Percentiles rank a stretch among this genome's conserved stretches.
phyloP scores from a whole-genome alignment of 2,329 filamentous ascomycete genomes.

The Stromatinia cepivora region DNA sequence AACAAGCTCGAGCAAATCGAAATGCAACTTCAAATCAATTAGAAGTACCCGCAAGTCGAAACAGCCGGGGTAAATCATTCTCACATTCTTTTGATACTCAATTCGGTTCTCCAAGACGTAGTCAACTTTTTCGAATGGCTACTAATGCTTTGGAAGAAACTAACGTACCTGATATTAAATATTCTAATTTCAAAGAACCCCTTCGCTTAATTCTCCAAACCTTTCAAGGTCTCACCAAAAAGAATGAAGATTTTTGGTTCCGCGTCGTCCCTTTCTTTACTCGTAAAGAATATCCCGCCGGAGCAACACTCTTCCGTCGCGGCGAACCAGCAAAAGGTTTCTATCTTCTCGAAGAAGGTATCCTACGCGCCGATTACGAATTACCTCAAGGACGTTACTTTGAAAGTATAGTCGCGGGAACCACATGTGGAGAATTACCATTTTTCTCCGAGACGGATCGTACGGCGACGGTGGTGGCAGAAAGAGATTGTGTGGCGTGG shows the following conservation, averaged over 20 bases:
- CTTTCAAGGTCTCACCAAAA: conserved; percentile 83
- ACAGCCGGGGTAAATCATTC: conserved; percentile 37
- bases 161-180: conserved; percentile 59
- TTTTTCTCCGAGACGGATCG: conserved; percentile 91
- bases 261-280: conserved; percentile 73
- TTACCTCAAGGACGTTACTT: conserved; percentile 85
- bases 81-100: conserved; percentile 56
- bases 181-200: conserved; percentile 86
- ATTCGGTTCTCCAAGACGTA: conserved; percentile 76
- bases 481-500: conserved; percentile 83
- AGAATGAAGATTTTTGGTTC: conserved; percentile 97
- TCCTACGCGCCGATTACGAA: conserved; percentile 86
- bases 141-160: conserved; percentile 69
- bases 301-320: conserved; percentile 73
- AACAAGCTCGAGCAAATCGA: conserved; percentile 57
- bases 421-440: conserved; percentile 91
- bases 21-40: conserved; percentile 42
- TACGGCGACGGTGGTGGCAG: conserved; percentile 82
- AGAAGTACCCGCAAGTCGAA: conserved; percentile 31
- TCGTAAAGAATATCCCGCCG: conserved; percentile 64
- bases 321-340: conserved; percentile 80
- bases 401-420: conserved; percentile 90
- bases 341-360: conserved; percentile 86
- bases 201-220: conserved; percentile 89
- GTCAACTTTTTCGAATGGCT: conserved; percentile 76